Evolutionary conservation across 441 rosid species (phyloP), one percentile per base, ranked within the genome.

Genomic region (Erodium trifolium): DNA sequence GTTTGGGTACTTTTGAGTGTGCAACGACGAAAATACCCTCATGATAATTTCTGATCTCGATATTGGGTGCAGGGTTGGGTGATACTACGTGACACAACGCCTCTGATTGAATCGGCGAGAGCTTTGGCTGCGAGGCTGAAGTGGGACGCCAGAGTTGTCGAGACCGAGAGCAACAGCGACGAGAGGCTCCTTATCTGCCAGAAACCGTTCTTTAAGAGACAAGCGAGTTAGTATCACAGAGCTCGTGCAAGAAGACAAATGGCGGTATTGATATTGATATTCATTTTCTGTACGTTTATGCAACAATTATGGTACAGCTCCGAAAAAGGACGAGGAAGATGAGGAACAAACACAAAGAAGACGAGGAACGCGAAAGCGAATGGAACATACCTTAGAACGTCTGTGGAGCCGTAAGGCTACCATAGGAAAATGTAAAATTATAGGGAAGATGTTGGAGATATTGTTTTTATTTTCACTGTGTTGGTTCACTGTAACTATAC

Each of bases 161-260:
- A 92, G 73, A 78, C 84, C 1, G 99, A 92, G 67, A 89, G 90
- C 78, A 89, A 79, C 86, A 90, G 90, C 14, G 93, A 92, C 3
- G 98, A 90, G 80, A 91, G 78, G 80, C 95, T 95, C 59, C 97
- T 95, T 19, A 77, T 95, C 76, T 92, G 98, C 75, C 99, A 95
- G 82, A 95, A 95, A 76, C 96, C 99, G 41, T 87, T 92, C 78
- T 73, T 82, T 19, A 92, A 88, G 84, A 79, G 76, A 78, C 93
- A 82, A 79, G 47, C 47, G 5, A 41, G 47, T 41, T 41, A 41
- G 47, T 41, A 41, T 0, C 0, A 23, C 27, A 23, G 27, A 23
- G 27, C 27, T 23, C 2, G 27, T 0, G 27, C 27, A 23, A 23
- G 27, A 23, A 23, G 27, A 23, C 27, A 23, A 23, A 23, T 23